Conservation (phyloP, 495 filamentous ascomycete genomes). For the Xylaria acuta region DNA sequence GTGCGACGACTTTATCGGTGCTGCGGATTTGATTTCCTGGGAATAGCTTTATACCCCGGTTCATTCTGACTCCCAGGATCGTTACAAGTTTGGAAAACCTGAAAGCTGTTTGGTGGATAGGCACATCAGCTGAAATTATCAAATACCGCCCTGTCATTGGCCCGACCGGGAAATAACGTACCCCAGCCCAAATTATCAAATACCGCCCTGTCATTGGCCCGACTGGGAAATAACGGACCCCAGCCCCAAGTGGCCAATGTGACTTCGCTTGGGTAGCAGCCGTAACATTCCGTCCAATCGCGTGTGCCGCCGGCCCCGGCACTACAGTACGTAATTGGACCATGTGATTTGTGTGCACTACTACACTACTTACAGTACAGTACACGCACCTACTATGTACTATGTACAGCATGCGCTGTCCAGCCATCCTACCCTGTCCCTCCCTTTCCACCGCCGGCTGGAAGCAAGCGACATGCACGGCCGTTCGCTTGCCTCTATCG, state of each 20-base stretch:
- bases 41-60: not conserved
- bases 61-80: not conserved
- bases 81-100: too few species aligned
- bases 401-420: not conserved
- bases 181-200: not conserved
- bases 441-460: not conserved
- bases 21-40: not conserved
- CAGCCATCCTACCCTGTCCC: not conserved
- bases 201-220: not conserved
- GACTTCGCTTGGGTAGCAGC: constrained; percentile 20
- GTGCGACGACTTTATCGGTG: not conserved
- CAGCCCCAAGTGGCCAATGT: constrained; percentile 1
- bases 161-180: not conserved
- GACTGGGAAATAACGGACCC: not conserved
- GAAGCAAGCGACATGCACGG: not conserved
- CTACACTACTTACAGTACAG: not conserved
- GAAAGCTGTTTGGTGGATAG: not conserved
- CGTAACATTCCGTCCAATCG: constrained; percentile 2
- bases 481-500: not conserved
- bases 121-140: not conserved
- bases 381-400: not conserved
- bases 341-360: constrained; percentile 4
- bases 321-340: constrained; percentile 15
- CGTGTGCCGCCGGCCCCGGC: not conserved
- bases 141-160: not conserved